A percentile compares a stretch with the other conserved stretches of the same genome.
phyloP scores from a whole-genome alignment of 768 basidiomycete species.

The Sistotremastrum niveocremeum region DNA sequence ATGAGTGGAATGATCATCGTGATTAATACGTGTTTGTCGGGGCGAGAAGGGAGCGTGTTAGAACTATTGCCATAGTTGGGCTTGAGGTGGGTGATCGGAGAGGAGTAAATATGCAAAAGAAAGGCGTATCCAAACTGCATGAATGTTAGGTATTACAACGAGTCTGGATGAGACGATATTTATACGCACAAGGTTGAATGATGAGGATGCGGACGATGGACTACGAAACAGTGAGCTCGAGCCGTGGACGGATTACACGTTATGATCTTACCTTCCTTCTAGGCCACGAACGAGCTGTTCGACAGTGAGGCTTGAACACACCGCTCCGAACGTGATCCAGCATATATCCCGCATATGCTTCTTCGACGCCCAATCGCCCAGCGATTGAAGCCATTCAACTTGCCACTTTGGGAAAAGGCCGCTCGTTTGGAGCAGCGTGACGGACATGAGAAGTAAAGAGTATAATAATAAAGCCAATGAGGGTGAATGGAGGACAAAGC shows the following conservation, averaged over 20 bases:
- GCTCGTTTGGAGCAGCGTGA: constrained; percentile 46
- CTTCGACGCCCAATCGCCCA: constrained; percentile 32
- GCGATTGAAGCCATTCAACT: constrained; percentile 15
- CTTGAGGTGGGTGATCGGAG: constrained; percentile 39
- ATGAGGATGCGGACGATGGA: constrained; percentile 23
- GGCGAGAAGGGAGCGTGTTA: constrained; percentile 33
- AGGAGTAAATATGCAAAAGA: constrained; percentile 59
- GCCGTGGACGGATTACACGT: constrained; percentile 3
- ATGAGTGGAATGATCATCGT: constrained; percentile 61
- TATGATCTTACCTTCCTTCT: constrained; percentile 40
- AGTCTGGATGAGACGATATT: background rate
- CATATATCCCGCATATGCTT: constrained; percentile 51
- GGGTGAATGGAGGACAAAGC: constrained; percentile 46
- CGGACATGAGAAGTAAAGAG: constrained; percentile 41
- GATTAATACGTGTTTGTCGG: constrained; percentile 60
- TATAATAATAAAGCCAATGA: constrained; percentile 48
- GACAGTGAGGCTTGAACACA: constrained; percentile 50
- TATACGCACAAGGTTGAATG: constrained; percentile 55
- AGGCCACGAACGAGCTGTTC: constrained; percentile 56
- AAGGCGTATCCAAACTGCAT: constrained; percentile 64
- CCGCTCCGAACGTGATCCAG: constrained; percentile 60
- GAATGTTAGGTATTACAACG: constrained; percentile 6
- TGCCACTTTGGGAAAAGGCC: constrained; percentile 23
- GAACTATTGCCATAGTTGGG: constrained; percentile 3
- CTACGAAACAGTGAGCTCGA: background rate